phyloP scores from a whole-genome alignment of 139 green algal genomes.

The Coccomyxa sp. region DNA sequence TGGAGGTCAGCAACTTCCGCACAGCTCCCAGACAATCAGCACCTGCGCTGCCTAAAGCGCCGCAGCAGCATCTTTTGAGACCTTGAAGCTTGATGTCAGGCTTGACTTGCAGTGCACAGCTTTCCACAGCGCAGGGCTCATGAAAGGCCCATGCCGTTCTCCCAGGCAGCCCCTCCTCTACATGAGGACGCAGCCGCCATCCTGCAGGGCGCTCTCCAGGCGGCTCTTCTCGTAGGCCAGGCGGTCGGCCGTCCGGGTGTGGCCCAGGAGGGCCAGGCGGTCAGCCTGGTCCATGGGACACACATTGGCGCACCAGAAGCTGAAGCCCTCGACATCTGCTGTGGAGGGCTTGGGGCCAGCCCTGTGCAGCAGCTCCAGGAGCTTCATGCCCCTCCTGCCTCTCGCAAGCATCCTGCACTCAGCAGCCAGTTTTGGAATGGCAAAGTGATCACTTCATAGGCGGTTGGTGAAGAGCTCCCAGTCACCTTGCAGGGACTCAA shows the following conservation, averaged over 20 bases:
- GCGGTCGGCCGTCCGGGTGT: conserved; percentile 4
- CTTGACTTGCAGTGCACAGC: no score
- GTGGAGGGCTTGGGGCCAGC: conserved; percentile 31
- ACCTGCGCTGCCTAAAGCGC: no score
- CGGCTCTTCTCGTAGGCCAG: background rate
- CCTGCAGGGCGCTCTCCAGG: background rate
- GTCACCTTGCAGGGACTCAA: background rate
- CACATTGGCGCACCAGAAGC: conserved; percentile 50
- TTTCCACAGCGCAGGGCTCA: no score
- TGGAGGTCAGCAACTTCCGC: no score
- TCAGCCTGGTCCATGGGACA: conserved; percentile 8
- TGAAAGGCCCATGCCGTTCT: no score
- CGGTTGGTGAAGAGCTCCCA: background rate
- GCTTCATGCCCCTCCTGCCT: conserved; percentile 3
- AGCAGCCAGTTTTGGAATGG: background rate
- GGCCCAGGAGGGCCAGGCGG: background rate
- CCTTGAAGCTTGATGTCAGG: no score
- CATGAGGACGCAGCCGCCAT: background rate
- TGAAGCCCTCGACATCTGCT: conserved; percentile 28
- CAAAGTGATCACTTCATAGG: background rate
- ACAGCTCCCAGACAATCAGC: no score
- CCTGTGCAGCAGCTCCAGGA: conserved; percentile 30
- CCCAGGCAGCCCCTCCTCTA: background rate
- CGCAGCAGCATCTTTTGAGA: no score
- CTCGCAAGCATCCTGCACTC: conserved; percentile 8